Evolutionary conservation across 352 stramenopile genomes (phyloP).

Genomic region (Globisporangium iwayamae): DNA sequence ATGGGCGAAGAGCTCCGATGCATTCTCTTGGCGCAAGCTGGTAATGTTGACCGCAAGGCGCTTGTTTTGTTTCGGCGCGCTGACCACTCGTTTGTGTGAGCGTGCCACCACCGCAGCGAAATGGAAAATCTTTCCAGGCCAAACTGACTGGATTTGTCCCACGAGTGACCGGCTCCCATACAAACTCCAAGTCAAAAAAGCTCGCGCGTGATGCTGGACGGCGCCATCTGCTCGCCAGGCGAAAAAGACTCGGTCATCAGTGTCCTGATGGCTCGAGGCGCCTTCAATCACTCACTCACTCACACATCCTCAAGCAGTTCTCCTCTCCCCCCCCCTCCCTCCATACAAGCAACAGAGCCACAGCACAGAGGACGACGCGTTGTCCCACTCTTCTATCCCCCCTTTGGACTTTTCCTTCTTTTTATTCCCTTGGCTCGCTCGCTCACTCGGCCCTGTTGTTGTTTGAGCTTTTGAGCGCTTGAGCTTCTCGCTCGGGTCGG

Average conservation of each 20-base stretch:
- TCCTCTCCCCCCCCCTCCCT: not conserved
- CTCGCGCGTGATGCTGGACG: not conserved
- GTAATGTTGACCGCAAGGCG: not conserved
- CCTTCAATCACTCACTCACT: too few relatives aligned
- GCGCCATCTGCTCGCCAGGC: not conserved
- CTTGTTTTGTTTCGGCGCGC: not conserved
- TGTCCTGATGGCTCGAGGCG: not conserved
- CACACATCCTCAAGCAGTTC: slow-evolving; percentile 9
- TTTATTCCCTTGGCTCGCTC: slow-evolving; percentile 2
- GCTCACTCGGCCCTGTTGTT: not conserved
- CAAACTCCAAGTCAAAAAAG: not conserved
- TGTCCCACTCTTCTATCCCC: slow-evolving; percentile 11
- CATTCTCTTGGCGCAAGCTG: not conserved
- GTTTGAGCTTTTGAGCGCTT: not conserved
- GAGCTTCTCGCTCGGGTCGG: not conserved
- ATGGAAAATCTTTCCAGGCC: not conserved
- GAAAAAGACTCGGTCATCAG: not conserved
- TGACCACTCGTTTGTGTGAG: not conserved
- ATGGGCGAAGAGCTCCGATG: too few relatives aligned
- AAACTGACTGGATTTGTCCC: slow-evolving; percentile 11
- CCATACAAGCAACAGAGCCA: not conserved
- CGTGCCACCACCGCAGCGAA: not conserved
- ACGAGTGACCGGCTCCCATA: not conserved
- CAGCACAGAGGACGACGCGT: slow-evolving; percentile 1
- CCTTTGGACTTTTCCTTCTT: slow-evolving; percentile 2